Base-by-base conservation (phyloP, 352 stramenopile species). In the Globisporangium yorkense region DNA sequence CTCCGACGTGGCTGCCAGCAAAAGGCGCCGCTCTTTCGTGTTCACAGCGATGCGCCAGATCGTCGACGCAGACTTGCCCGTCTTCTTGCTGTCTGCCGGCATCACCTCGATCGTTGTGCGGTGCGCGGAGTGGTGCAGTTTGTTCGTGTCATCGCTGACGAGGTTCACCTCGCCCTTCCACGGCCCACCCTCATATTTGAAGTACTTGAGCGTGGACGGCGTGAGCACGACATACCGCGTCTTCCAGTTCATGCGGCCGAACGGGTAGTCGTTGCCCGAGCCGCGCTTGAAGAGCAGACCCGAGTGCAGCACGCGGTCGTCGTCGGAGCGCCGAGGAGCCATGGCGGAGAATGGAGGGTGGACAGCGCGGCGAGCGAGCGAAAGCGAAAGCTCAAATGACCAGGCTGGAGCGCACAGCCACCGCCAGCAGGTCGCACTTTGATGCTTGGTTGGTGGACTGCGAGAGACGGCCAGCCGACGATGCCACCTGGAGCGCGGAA, bases 261-360 rank as follows among this genome's bases (percentile, higher is more conserved):
- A 82, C 44, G 57, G 57, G 24, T 66, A 56, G 13, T 70, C 69
- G 2, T n/a, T 60, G 52, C 72, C 67, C 10, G 70, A 76, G 61
- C 74, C 71, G 59, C 76, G 77, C 56, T 80, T 83, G 65, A 77
- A 80, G 13, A 82, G 66, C 53, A 79, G 59, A 49, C 70, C 72
- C 10, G 67, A 71, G 61, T 65, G 67, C 24, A 78, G 27, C 1
- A 43, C 24, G n/a, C 27, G 27, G 3, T 65, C 45, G 54, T 41
- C 8, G 35, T 41, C 35, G 35, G 7, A 41, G 35, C 2, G 35
- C 12, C 35, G 35, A 41, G 35, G 35, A 13, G 10, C 35, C 35
- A 41, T 41, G 9, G 35, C 35, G 35, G 35, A 12, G 10, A 15
- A 35, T 9, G 31, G 5, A 9, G 5, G 31, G 8, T 10, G 31